Conservation (phyloP, 176 grass and related monocot species). For the Musa itinerans region DNA sequence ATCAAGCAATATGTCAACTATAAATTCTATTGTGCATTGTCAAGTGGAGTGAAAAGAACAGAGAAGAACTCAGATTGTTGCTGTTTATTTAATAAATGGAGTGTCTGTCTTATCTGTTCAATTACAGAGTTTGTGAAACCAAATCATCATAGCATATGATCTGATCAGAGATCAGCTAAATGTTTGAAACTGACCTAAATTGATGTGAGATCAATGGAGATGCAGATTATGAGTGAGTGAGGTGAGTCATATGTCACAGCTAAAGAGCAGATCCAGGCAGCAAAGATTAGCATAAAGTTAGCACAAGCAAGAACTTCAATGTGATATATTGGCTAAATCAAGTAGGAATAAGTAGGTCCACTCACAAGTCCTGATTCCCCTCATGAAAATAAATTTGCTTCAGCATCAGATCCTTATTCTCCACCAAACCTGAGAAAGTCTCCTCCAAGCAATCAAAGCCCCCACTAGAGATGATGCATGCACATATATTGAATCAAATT, state of each 20-base stretch:
- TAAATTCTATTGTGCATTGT: no score
- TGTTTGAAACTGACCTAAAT: no score
- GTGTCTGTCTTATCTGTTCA: neutral
- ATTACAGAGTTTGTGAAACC: neutral
- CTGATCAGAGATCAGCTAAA: neutral
- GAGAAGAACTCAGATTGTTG: neutral
- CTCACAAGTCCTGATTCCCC: neutral
- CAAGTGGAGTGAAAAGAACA: neutral
- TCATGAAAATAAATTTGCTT: constrained; percentile 1
- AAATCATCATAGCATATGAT: neutral
- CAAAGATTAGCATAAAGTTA: neutral
- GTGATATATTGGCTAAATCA: neutral
- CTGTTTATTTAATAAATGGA: neutral
- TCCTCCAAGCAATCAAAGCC: neutral
- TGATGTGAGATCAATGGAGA: no score
- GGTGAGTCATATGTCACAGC: no score
- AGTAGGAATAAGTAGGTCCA: neutral
- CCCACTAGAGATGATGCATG: neutral
- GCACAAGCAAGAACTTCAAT: neutral
- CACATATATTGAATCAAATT: no score
- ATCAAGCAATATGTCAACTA: no score
- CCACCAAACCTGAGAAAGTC: neutral
- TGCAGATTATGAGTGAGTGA: no score
- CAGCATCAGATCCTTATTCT: neutral
- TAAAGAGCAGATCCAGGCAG: neutral